Evolutionary conservation across 768 basidiomycete genomes (phyloP), one percentile per base, ranked within the genome.

Genomic region (Amanita pallidorosea): DNA sequence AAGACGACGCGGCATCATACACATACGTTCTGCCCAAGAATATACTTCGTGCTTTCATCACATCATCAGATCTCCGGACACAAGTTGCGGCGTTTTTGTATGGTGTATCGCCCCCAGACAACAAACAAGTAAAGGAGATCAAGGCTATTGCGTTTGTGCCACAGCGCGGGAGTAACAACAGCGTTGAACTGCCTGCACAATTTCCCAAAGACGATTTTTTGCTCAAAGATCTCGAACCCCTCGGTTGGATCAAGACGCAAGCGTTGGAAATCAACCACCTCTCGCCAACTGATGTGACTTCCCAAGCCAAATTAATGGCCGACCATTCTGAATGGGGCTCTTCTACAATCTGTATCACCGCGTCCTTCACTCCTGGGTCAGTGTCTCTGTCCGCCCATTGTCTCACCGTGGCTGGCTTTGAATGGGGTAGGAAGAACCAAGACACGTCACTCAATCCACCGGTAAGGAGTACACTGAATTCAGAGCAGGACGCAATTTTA

Each of bases 11-110:
- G 4, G 83, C 85, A 20, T 89, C 89, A 7, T 92, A 79, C 66
- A 99, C 96, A 35, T 98, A 90, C 60, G 92, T 99, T 49, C 74
- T 99, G 47, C 94, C 96, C 25, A 99, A 99, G 77, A 99, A 99
- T 65, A 77, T 98, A 48, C 74, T 99, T 29, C 85, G 89, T 43
- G 86, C 92, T 2, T 98, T 99, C 71, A 87, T 98, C 58, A 80
- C 85, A 18, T 86, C 91, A 17, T 81, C 93, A 22, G 96, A 99
- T 68, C 76, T 98, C 31, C 88, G 96, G 34, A 96, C 96, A 2
- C 95, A 98, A 67, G 88, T 97, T 33, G 92, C 92, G 0, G 95
- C 84, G 3, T 97, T 83, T 75, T 63, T 99, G 52, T 99, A 96
- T 62, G 96, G 96, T 56, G 76, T 76, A 17, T 94, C 92, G 5